These are phyloP conservation scores for Saprolegnia parasitica DNA, from an alignment of 352 stramenopile species.

Conservation along the genomic window DNA sequence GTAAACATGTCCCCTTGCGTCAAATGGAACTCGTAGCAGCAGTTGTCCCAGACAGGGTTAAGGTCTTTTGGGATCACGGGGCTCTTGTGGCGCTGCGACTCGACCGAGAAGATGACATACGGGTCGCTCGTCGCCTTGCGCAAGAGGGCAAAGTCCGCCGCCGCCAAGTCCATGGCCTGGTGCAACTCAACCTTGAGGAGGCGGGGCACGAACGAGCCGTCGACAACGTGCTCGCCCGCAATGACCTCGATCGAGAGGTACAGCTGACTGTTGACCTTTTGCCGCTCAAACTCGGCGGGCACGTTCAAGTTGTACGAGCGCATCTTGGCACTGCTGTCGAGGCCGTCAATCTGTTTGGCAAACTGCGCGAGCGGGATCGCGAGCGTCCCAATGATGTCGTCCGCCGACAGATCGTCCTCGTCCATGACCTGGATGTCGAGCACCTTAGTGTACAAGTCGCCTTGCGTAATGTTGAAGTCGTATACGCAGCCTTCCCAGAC, in stretches of 20 bases:
- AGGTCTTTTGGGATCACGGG: not conserved
- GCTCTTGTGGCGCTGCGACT: conserved; percentile 17
- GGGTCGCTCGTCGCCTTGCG: conserved; percentile 18
- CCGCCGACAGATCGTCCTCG: not conserved
- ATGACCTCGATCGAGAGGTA: conserved; percentile 18
- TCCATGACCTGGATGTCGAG: conserved; percentile 24
- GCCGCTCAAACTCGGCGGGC: conserved; percentile 10
- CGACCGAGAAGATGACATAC: conserved; percentile 24
- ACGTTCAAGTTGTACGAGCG: conserved; percentile 17
- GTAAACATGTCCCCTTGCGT: conserved; percentile 25
- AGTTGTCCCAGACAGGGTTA: conserved; percentile 2
- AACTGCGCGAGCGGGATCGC: conserved; percentile 23
- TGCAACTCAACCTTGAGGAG: conserved; percentile 18
- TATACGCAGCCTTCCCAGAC: conserved; percentile 12
- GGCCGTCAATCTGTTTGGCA: not conserved
- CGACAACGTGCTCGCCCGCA: not conserved
- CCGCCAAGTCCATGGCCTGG: conserved; percentile 10
- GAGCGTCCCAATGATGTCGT: conserved; percentile 17
- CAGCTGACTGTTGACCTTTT: conserved; percentile 19
- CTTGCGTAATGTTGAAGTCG: conserved; percentile 21
- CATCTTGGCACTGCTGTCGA: no score
- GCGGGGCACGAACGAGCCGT: conserved; percentile 10
- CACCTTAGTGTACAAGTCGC: conserved; percentile 24
- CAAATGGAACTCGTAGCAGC: conserved; percentile 11
- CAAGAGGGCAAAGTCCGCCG: conserved; percentile 9